Evolutionary conservation across 805 yeast genomes (phyloP).

Genomic region (Blastobotrys attinorum): DNA sequence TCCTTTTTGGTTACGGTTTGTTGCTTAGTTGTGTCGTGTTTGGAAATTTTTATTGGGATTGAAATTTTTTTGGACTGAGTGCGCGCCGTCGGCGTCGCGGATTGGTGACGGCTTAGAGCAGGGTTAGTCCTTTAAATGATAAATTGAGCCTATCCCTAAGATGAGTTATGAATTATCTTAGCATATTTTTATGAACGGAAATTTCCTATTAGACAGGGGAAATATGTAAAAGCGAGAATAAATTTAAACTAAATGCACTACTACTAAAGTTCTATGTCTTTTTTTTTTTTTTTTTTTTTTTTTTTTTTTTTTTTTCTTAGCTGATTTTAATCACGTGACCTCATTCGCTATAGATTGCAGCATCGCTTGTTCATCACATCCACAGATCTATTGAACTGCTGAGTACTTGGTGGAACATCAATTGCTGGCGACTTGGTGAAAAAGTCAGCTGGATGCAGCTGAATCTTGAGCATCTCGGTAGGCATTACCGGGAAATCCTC

Average conservation of each 20-base stretch:
- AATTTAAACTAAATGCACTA: too few relatives aligned
- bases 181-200: too few relatives aligned
- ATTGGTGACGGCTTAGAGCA: neutral
- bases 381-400: slow-evolving; percentile 57
- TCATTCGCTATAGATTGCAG: slow-evolving; percentile 14
- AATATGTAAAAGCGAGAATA: too few relatives aligned
- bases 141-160: too few relatives aligned
- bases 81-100: neutral
- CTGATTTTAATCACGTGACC: neutral
- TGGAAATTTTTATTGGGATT: neutral
- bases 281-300: too few relatives aligned
- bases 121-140: too few relatives aligned
- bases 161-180: too few relatives aligned
- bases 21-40: neutral
- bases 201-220: too few relatives aligned
- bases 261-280: too few relatives aligned
- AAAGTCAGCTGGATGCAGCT: slow-evolving; percentile 64
- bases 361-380: slow-evolving; percentile 21
- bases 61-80: neutral
- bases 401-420: slow-evolving; percentile 65
- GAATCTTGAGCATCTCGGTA: slow-evolving; percentile 64
- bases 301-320: neutral
- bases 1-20: neutral
- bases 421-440: slow-evolving; percentile 71
- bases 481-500: slow-evolving; percentile 93